A percentile compares a stretch with the other conserved stretches of the same genome.
These are phyloP conservation scores for Penicillium parvum DNA, from an alignment of 495 filamentous ascomycete species.

Conservation along the genomic window DNA sequence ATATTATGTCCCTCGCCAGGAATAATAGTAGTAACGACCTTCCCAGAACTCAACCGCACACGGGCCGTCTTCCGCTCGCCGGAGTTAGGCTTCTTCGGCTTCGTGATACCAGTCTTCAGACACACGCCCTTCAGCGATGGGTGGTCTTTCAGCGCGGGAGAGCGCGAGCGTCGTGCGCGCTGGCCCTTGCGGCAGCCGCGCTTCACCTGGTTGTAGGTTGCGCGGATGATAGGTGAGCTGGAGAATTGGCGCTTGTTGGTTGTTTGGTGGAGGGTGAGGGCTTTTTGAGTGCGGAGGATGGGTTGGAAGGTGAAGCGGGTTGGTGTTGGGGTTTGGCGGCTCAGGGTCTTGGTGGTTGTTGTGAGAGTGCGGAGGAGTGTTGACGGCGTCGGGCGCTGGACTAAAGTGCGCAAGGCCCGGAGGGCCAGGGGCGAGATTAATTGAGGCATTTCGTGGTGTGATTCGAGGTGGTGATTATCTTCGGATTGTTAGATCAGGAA, in stretches of 20 bases:
- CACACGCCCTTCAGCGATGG: constrained; percentile 94
- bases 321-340: constrained; percentile 16
- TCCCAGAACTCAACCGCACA: constrained; percentile 81
- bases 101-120: constrained; percentile 82
- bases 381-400: constrained; percentile 26
- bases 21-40: constrained; percentile 85
- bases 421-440: constrained; percentile 36
- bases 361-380: constrained; percentile 20
- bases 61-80: constrained; percentile 89
- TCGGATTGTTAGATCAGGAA: constrained; percentile 5
- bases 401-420: constrained; percentile 36
- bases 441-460: constrained; percentile 29
- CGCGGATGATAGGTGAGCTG: constrained; percentile 33
- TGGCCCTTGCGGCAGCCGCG: constrained; percentile 73
- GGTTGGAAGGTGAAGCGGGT: constrained; percentile 32
- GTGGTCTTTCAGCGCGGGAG: constrained; percentile 72
- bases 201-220: constrained; percentile 53
- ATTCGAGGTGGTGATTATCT: not conserved
- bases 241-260: constrained; percentile 39
- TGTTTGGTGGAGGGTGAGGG: constrained; percentile 12
- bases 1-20: constrained; percentile 98
- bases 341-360: constrained; percentile 13
- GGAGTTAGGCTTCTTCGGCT: constrained; percentile 98
- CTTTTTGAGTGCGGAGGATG: constrained; percentile 31
- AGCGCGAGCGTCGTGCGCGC: constrained; percentile 73